These are phyloP conservation scores for Nothophytophthora sp. DNA, from an alignment of 352 stramenopile species.

Conservation along the genomic window DNA sequence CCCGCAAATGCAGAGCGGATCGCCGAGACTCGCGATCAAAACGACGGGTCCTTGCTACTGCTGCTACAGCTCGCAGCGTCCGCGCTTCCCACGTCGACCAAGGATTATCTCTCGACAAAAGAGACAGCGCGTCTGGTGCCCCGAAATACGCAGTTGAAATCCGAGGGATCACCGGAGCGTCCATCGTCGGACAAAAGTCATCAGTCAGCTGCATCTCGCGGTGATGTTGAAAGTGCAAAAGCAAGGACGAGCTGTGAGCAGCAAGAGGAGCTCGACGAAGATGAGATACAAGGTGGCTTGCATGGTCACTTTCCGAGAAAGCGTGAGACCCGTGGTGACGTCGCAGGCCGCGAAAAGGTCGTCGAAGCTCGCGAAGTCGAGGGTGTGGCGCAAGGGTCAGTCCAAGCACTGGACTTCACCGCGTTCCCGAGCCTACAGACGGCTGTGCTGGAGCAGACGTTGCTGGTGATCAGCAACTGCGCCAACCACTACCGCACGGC, in stretches of 20 bases:
- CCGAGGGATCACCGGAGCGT: too few relatives aligned
- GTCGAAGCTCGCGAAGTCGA: conserved; percentile 20
- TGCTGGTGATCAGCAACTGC: conserved; percentile 75
- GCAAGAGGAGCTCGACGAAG: conserved; percentile 12
- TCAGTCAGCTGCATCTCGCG: background rate
- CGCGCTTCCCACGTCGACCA: conserved; percentile 30
- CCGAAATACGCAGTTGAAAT: too few relatives aligned
- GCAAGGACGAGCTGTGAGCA: background rate
- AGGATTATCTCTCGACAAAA: conserved; percentile 50
- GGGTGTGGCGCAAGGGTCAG: background rate
- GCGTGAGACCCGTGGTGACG: conserved; percentile 1
- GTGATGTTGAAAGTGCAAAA: conserved; percentile 5
- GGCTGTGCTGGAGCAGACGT: conserved; percentile 60
- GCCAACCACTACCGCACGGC: conserved; percentile 43
- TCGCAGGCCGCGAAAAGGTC: conserved; percentile 11
- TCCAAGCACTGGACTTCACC: conserved; percentile 50
- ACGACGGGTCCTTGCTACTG: conserved; percentile 30
- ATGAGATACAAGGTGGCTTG: conserved; percentile 24
- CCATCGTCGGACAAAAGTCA: background rate
- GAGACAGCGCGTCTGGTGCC: conserved; percentile 16
- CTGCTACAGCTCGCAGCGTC: conserved; percentile 54
- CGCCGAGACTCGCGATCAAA: conserved; percentile 21
- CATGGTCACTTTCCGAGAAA: conserved; percentile 17
- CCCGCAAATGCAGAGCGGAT: conserved; percentile 47
- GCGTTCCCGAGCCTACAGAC: conserved; percentile 60